These are phyloP conservation scores for Leucaena leucocephala DNA, from an alignment of 306 rosid genomes.

Conservation along the genomic window DNA sequence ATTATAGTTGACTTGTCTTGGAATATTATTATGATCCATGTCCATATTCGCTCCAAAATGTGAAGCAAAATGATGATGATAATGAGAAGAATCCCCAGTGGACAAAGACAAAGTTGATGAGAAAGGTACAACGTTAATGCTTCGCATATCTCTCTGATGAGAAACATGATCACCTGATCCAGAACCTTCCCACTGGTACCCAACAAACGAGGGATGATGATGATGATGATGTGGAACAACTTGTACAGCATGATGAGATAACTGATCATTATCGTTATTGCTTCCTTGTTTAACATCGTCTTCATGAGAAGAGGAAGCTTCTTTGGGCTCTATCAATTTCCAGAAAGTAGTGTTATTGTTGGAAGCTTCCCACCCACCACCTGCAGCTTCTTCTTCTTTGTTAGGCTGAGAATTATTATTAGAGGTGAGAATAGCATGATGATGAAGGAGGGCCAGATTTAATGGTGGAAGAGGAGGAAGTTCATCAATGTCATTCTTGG, in stretches of 20 bases:
- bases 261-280: neutral
- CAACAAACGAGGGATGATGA: constrained; percentile 48
- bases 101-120: constrained; percentile 69
- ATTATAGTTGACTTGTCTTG: constrained; percentile 45
- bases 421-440: constrained; percentile 37
- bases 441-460: constrained; percentile 47
- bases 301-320: constrained; percentile 28
- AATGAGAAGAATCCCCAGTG: constrained; percentile 46
- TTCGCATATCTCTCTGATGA: constrained; percentile 50
- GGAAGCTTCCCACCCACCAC: neutral
- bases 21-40: constrained; percentile 34
- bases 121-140: constrained; percentile 45
- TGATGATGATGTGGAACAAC: constrained; percentile 20
- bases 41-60: constrained; percentile 48
- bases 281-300: constrained; percentile 30
- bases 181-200: constrained; percentile 41
- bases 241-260: neutral
- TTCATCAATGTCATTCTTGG: constrained; percentile 81
- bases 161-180: neutral
- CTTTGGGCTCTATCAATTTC: constrained; percentile 47
- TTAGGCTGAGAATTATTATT: constrained; percentile 31
- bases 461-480: constrained; percentile 83
- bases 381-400: constrained; percentile 31
- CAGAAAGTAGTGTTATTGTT: constrained; percentile 16
- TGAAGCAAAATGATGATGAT: constrained; percentile 45